Percentiles rank a stretch among this genome's conserved stretches.
phyloP scores from a whole-genome alignment of 2,329 filamentous ascomycete species.

The Pseudopyrenochaeta lycopersici region DNA sequence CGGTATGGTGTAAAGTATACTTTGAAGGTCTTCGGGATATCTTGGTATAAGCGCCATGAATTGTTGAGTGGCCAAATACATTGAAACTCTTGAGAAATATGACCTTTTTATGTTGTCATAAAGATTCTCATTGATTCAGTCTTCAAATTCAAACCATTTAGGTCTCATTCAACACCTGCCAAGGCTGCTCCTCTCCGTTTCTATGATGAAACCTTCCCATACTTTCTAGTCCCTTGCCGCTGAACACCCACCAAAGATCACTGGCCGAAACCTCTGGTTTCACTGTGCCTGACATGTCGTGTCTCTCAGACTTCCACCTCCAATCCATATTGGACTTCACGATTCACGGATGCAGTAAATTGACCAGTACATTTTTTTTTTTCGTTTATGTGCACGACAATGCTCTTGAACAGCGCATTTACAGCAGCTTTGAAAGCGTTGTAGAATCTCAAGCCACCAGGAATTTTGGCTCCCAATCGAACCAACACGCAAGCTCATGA shows the following conservation, averaged over 20 bases:
- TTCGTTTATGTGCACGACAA: conserved; percentile 55
- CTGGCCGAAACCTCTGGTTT: conserved; percentile 56
- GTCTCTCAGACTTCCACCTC: conserved; percentile 35
- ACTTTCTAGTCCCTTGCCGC: conserved; percentile 50
- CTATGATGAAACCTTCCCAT: conserved; percentile 57
- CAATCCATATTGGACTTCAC: conserved; percentile 41
- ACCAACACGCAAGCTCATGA: conserved; percentile 56
- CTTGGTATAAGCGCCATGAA: too few relatives aligned
- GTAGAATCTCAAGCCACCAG: too few relatives aligned
- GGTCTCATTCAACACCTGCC: conserved; percentile 38
- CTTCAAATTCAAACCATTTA: too few relatives aligned
- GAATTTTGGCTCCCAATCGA: conserved; percentile 54
- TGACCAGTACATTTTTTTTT: conserved; percentile 51
- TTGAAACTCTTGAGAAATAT: background rate
- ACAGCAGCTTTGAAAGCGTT: conserved; percentile 51
- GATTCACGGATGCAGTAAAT: conserved; percentile 56
- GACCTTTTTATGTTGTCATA: too few relatives aligned
- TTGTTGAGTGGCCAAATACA: background rate
- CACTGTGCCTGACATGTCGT: conserved; percentile 47
- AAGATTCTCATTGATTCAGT: too few relatives aligned
- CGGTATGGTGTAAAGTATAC: too few relatives aligned
- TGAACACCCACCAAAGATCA: conserved; percentile 55
- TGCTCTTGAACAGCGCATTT: conserved; percentile 55
- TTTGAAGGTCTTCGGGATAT: too few relatives aligned
- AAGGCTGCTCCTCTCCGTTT: conserved; percentile 55